These are phyloP conservation scores for Hibiscus syriacus DNA, from an alignment of 345 rosid species.

Conservation along the genomic window DNA sequence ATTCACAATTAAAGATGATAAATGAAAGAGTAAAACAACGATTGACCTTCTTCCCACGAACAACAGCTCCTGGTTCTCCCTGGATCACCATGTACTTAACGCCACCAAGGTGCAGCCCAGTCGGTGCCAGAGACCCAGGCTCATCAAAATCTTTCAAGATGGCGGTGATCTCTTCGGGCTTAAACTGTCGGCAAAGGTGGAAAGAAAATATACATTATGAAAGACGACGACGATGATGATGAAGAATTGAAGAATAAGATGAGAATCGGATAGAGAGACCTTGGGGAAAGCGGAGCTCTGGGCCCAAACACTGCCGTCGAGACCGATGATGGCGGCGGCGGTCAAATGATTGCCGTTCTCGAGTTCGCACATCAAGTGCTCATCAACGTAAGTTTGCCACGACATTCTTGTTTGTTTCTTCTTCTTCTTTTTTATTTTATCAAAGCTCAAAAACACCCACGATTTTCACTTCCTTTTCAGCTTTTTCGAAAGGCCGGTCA, in stretches of 20 bases:
- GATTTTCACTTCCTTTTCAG: too few species aligned
- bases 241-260: too few species aligned
- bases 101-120: constrained; percentile 58
- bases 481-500: too few species aligned
- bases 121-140: constrained; percentile 74
- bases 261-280: constrained; percentile 25
- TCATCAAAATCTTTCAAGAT: constrained; percentile 65
- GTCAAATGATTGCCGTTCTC: constrained; percentile 33
- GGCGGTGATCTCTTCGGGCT: constrained; percentile 42
- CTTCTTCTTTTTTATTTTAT: too few species aligned
- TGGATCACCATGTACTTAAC: constrained; percentile 76
- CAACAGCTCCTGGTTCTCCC: constrained; percentile 70
- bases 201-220: too few species aligned
- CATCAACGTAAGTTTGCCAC: too few species aligned
- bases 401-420: too few species aligned
- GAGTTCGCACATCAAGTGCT: constrained; percentile 76
- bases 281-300: constrained; percentile 63
- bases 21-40: neutral
- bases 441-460: too few species aligned
- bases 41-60: constrained; percentile 80
- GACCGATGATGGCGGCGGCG: constrained; percentile 72
- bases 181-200: constrained; percentile 35
- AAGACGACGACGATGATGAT: too few species aligned
- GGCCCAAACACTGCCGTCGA: constrained; percentile 78
- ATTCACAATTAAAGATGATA: too few species aligned